phyloP scores from a whole-genome alignment of 169 alveolate genomes.

The Eimeria sp. region DNA sequence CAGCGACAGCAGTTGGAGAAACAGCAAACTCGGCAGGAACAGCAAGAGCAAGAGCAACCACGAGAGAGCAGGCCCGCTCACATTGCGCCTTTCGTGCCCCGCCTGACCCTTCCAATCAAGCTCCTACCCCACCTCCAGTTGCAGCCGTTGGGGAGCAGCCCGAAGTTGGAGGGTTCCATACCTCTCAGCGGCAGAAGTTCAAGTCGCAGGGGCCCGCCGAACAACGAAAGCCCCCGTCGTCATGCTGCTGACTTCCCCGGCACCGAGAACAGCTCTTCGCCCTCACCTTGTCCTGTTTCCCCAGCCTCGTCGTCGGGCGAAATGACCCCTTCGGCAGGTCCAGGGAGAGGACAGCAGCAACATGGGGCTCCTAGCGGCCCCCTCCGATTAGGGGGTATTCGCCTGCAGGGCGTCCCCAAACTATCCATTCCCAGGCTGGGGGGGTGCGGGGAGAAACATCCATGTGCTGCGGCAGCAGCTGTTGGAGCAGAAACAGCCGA shows the following conservation, averaged over 20 bases:
- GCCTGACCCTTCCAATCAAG: slow-evolving; percentile 37
- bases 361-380: slow-evolving; percentile 60
- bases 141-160: slow-evolving; percentile 25
- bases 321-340: slow-evolving; percentile 44
- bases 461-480: background rate
- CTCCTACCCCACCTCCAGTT: slow-evolving; percentile 31
- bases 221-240: slow-evolving; percentile 5
- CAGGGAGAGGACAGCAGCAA: slow-evolving; percentile 4
- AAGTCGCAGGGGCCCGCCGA: background rate
- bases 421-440: slow-evolving; percentile 65
- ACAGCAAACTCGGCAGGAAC: background rate
- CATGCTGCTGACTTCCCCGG: background rate
- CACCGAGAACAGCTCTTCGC: slow-evolving; percentile 1
- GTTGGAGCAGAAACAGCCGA: background rate
- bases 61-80: background rate
- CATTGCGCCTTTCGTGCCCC: slow-evolving; percentile 55
- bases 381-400: slow-evolving; percentile 27
- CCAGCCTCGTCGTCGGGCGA: slow-evolving; percentile 44
- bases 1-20: background rate
- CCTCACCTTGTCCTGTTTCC: slow-evolving; percentile 6
- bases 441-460: slow-evolving; percentile 19
- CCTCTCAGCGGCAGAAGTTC: background rate
- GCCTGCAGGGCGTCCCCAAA: slow-evolving; percentile 72
- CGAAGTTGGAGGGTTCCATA: background rate
- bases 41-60: background rate